phyloP scores from a whole-genome alignment of 805 yeast genomes.

The Wickerhamomyces silvicola region DNA sequence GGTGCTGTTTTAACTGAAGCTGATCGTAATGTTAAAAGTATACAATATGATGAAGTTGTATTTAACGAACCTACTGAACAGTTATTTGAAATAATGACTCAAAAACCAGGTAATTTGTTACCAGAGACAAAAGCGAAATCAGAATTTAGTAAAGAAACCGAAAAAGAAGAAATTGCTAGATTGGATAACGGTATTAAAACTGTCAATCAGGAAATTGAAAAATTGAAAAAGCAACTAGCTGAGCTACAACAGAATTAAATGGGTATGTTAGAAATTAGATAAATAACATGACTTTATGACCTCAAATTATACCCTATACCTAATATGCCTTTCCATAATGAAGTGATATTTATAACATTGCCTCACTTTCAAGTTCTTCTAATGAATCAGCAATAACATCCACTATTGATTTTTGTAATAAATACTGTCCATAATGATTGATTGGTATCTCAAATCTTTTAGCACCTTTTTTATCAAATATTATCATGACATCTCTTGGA shows the following conservation, averaged over 20 bases:
- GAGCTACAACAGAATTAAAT: constrained; percentile 22
- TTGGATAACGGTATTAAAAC: constrained; percentile 38
- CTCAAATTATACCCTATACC: too few relatives aligned
- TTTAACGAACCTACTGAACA: constrained; percentile 94
- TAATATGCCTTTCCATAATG: too few relatives aligned
- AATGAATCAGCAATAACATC: constrained; percentile 15
- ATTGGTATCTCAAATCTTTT: constrained; percentile 12
- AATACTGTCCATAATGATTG: constrained; percentile 5
- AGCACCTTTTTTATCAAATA: constrained; percentile 16
- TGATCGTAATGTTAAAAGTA: constrained; percentile 44
- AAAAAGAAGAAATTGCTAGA: constrained; percentile 58
- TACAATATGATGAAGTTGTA: constrained; percentile 82
- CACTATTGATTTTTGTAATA: constrained; percentile 7
- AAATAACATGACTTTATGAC: too few relatives aligned
- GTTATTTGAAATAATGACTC: constrained; percentile 71
- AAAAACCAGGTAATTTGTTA: constrained; percentile 52
- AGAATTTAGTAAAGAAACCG: constrained; percentile 46
- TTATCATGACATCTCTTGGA: constrained; percentile 18
- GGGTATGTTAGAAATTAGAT: too few relatives aligned
- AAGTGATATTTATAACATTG: constrained; percentile 1
- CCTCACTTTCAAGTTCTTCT: constrained; percentile 8
- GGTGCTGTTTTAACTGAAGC: constrained; percentile 24
- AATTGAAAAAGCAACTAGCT: constrained; percentile 30
- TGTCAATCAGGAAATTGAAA: constrained; percentile 39
- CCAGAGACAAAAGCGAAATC: constrained; percentile 32